Conservation (phyloP, 441 rosid genomes). For the Adansonia madagascariensis region DNA sequence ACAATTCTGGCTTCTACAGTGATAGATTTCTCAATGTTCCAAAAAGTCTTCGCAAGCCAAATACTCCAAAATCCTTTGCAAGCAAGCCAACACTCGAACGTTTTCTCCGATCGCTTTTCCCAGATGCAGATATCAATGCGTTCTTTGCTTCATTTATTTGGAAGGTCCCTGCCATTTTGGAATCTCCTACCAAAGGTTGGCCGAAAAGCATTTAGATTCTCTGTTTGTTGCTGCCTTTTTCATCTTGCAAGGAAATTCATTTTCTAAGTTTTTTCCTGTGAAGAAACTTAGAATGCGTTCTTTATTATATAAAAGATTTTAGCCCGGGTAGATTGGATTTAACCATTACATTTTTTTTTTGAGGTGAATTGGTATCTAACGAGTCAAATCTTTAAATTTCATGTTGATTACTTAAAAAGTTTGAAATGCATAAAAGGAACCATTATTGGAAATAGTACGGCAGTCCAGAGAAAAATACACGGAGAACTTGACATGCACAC, state of each 20-base stretch:
- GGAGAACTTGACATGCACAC: background rate
- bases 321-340: background rate
- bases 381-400: background rate
- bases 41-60: constrained; percentile 40
- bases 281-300: background rate
- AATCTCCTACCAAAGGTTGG: constrained; percentile 49
- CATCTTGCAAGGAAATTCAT: background rate
- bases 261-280: background rate
- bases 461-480: background rate
- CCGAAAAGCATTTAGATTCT: background rate
- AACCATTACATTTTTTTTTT: background rate
- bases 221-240: background rate
- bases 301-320: too few relatives aligned
- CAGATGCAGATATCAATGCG: constrained; percentile 54
- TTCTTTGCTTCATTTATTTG: constrained; percentile 82
- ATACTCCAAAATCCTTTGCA: constrained; percentile 49
- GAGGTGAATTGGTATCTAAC: background rate
- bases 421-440: background rate
- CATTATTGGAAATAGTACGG: background rate
- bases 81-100: constrained; percentile 59
- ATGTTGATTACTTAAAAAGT: background rate
- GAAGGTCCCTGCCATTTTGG: constrained; percentile 64
- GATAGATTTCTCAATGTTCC: constrained; percentile 79
- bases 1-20: constrained; percentile 47
- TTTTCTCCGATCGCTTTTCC: constrained; percentile 50